phyloP scores from a whole-genome alignment of 768 basidiomycete species.

The Boletus pseudo-olivaceus region DNA sequence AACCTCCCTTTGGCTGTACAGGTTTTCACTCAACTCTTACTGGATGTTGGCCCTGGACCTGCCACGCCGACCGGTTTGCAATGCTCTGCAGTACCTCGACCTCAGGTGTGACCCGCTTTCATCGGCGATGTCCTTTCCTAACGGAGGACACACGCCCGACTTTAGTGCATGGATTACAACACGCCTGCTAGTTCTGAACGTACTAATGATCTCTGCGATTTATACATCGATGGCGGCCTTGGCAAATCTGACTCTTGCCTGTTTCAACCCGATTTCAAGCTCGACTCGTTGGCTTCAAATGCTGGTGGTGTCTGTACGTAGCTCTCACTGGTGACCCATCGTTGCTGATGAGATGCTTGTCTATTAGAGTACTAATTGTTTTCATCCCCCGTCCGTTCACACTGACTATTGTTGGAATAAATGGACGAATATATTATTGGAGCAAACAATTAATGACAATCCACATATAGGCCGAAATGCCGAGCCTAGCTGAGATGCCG shows the following conservation, averaged over 20 bases:
- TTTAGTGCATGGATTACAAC: background rate
- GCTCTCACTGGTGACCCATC: background rate
- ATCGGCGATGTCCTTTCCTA: background rate
- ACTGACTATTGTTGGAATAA: no score
- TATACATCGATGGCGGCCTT: background rate
- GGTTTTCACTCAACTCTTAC: background rate
- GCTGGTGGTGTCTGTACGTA: background rate
- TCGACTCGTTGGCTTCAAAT: no score
- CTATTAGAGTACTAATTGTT: background rate
- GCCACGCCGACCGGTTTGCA: background rate
- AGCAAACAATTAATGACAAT: no score
- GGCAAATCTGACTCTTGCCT: background rate
- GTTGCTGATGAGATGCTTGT: background rate
- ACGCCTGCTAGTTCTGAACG: no score
- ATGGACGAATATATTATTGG: no score
- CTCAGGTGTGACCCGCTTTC: background rate
- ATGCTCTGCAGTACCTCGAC: background rate
- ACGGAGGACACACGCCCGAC: background rate
- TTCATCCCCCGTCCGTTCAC: background rate
- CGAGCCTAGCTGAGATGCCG: no score
- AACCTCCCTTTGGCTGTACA: background rate
- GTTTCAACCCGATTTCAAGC: background rate
- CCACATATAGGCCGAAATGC: no score
- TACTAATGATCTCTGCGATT: background rate
- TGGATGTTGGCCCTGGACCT: background rate